Conservation (phyloP, 73 alveolate species). For the Paramecium sonneborni region DNA sequence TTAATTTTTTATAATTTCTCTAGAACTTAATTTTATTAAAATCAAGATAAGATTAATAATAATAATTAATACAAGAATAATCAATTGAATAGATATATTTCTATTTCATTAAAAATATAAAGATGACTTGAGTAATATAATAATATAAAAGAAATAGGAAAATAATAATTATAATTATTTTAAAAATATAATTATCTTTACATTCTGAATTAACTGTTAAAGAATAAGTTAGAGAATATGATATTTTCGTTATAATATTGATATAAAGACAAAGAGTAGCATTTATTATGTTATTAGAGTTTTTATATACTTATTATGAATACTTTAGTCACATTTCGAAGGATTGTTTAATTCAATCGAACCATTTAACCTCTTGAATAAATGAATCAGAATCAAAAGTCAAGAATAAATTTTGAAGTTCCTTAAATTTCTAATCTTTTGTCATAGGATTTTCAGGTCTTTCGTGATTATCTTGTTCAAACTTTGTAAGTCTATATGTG, state of each 20-base stretch:
- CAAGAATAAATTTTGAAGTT: not conserved
- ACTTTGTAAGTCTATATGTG: not conserved
- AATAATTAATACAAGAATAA: no score
- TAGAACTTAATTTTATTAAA: no score
- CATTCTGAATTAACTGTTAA: not conserved
- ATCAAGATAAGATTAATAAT: no score
- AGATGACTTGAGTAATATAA: not conserved
- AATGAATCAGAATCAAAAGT: constrained; percentile 1
- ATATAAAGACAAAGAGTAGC: not conserved
- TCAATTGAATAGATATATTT: no score
- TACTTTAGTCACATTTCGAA: constrained; percentile 8
- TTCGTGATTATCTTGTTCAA: not conserved
- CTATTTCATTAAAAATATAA: no score
- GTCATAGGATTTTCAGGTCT: constrained; percentile 21
- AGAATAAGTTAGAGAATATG: not conserved
- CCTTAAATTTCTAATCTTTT: constrained; percentile 8
- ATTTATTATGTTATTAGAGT: not conserved
- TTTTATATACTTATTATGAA: not conserved
- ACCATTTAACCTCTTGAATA: not conserved
- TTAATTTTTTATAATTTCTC: no score
- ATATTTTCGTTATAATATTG: not conserved
- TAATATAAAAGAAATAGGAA: not conserved
- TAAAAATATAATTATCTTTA: not conserved
- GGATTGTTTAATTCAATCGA: not conserved
- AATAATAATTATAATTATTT: not conserved